Evolutionary conservation across 2,329 filamentous ascomycete genomes (phyloP), one percentile per base, ranked within the genome.

Genomic region (Tolypocladium tundrense): DNA sequence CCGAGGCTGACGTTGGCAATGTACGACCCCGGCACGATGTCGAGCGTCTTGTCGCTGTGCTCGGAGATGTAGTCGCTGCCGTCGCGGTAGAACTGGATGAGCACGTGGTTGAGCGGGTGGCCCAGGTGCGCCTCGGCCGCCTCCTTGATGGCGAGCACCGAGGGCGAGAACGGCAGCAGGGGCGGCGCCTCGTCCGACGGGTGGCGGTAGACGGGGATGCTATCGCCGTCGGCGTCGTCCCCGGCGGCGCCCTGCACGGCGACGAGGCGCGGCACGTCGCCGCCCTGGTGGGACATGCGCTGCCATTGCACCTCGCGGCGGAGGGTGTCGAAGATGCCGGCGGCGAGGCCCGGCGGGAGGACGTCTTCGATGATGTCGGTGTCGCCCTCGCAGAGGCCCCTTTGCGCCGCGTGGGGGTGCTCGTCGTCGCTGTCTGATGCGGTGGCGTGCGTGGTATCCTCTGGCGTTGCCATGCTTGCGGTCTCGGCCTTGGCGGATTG

Each of bases 1-100:
- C 94, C 94, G n/a, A 97, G 81, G 63, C 91, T 96, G 54, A 96
- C 85, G 68, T 97, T 99, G 63, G 92, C 91, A 63, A 99, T 96
- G 60, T 81, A 92, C 31, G 89, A 94, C 5, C 80, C 85, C 33
- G 82, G 84, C 14, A 85, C 86, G 58, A 99, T 94, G 69, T 99
- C 94, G 31, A 99, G 78, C 0, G 93, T 96, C 74, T 99, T 99
- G 70, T 99, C 94, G 43, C 91, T 95, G 68, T 99, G 94, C 69
- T 99, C 94, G 0, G 90, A 94, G 61, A 99, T 99, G 69, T 91
- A 91, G 72, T 99, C 94, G 53, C 84, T 85, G 3, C 93, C 90
- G 64, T 82, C 81, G n/a, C 94, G 89, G 68, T 99, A 99, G 59
- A 91, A 83, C 68, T 99, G 94, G 52, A 99, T 95, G 53, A 99